These are phyloP conservation scores for Lachancea nothofagi DNA, from an alignment of 805 yeast genomes.

Conservation along the genomic window DNA sequence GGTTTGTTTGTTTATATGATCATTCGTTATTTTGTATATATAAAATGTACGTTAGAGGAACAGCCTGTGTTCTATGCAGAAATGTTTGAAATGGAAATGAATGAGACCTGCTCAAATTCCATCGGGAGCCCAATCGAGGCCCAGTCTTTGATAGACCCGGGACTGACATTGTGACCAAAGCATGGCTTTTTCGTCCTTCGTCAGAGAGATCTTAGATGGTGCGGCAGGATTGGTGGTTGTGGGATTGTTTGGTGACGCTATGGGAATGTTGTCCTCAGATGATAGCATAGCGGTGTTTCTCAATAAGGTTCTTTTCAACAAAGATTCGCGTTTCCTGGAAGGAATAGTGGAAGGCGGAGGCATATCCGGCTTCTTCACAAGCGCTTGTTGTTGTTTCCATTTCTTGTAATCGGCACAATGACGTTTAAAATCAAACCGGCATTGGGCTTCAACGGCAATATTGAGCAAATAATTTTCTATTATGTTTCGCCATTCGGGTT, in stretches of 20 bases:
- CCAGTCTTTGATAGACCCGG: conserved; percentile 51
- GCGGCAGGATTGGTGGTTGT: not conserved
- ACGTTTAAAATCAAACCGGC: conserved; percentile 57
- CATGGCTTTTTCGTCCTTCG: conserved; percentile 50
- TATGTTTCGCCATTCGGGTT: conserved; percentile 67
- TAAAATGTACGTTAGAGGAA: not conserved
- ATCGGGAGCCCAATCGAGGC: conserved; percentile 56
- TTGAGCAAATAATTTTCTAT: conserved; percentile 64
- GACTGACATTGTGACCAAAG: conserved; percentile 64
- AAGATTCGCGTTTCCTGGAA: conserved; percentile 9
- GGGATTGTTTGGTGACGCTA: not conserved
- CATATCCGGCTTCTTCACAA: conserved; percentile 30
- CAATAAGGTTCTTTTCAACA: conserved; percentile 34
- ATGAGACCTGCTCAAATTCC: conserved; percentile 14
- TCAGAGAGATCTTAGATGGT: conserved; percentile 29
- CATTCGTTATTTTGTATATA: not conserved
- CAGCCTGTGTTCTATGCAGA: conserved; percentile 5
- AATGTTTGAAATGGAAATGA: not conserved
- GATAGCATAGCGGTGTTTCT: conserved; percentile 14
- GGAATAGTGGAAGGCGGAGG: conserved; percentile 33
- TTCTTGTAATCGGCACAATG: conserved; percentile 44
- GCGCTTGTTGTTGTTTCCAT: conserved; percentile 32
- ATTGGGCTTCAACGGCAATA: conserved; percentile 65
- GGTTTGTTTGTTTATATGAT: too few relatives aligned
- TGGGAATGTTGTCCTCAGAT: conserved; percentile 1